phyloP scores from a whole-genome alignment of 2,329 filamentous ascomycete species.

The Didymosphaeria variabile region DNA sequence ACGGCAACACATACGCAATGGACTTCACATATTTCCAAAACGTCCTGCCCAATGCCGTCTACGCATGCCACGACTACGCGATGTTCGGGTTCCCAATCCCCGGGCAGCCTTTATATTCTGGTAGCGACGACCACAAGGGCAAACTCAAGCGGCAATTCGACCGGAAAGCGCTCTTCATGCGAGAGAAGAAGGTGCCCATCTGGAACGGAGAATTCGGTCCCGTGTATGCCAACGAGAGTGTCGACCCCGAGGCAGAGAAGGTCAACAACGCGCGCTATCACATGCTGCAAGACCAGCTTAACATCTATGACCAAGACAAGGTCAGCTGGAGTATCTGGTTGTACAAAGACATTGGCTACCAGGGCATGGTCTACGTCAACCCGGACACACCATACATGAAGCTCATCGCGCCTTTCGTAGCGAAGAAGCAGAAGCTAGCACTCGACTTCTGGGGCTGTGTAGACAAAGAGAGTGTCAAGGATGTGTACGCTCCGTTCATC shows the following conservation, averaged over 20 bases:
- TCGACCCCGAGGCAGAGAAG: slow-evolving; percentile 15
- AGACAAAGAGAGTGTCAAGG: slow-evolving; percentile 19
- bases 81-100: slow-evolving; percentile 56
- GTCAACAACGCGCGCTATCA: slow-evolving; percentile 18
- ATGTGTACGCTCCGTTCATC: slow-evolving; percentile 25
- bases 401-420: slow-evolving; percentile 23
- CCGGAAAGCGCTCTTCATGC: slow-evolving; percentile 26
- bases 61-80: slow-evolving; percentile 57
- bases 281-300: slow-evolving; percentile 22
- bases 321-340: slow-evolving; percentile 27
- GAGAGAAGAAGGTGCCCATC: slow-evolving; percentile 21
- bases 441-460: slow-evolving; percentile 23
- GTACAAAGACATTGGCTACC: slow-evolving; percentile 28
- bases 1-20: slow-evolving; percentile 65
- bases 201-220: slow-evolving; percentile 29
- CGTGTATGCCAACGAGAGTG: slow-evolving; percentile 20
- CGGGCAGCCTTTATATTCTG: slow-evolving; percentile 47
- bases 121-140: slow-evolving; percentile 52
- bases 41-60: slow-evolving; percentile 55
- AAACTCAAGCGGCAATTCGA: slow-evolving; percentile 39
- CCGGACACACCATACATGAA: slow-evolving; percentile 21
- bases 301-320: slow-evolving; percentile 21
- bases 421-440: slow-evolving; percentile 23
- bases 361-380: slow-evolving; percentile 26
- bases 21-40: slow-evolving; percentile 49